Evolutionary conservation across 345 rosid genomes (phyloP).

Genomic region (Hypericum androsaemum): DNA sequence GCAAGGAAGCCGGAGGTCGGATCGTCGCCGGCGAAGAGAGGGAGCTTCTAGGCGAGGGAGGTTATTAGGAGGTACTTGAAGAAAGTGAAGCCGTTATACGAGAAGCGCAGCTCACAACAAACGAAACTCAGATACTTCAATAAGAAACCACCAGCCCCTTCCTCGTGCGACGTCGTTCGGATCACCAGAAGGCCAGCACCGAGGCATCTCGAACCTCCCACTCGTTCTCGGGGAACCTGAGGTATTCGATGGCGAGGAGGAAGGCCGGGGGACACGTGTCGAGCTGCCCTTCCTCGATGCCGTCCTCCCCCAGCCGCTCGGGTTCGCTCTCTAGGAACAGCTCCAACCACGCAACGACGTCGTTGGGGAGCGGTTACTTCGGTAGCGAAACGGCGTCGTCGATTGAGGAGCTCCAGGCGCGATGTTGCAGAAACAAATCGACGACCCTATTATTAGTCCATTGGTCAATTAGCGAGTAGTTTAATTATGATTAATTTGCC

Average conservation of each 20-base stretch:
- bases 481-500: too few relatives aligned
- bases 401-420: constrained; percentile 88
- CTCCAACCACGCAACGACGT: constrained; percentile 48
- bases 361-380: not conserved
- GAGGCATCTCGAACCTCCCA: constrained; percentile 23
- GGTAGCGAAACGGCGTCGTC: constrained; percentile 32
- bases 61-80: constrained; percentile 76
- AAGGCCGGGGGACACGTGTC: constrained; percentile 25
- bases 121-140: too few relatives aligned
- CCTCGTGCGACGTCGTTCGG: too few relatives aligned
- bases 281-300: constrained; percentile 84
- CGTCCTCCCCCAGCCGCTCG: constrained; percentile 86
- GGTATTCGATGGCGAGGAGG: constrained; percentile 55
- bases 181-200: constrained; percentile 9
- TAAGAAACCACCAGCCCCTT: too few relatives aligned
- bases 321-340: constrained; percentile 34
- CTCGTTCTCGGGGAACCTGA: constrained; percentile 82
- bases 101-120: constrained; percentile 47
- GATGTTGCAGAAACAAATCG: constrained; percentile 38
- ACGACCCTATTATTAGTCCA: constrained; percentile 27
- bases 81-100: constrained; percentile 89
- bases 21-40: constrained; percentile 47
- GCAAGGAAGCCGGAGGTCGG: constrained; percentile 21
- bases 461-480: not conserved
- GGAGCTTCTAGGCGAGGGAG: constrained; percentile 71